phyloP scores from a whole-genome alignment of 2,329 filamentous ascomycete genomes.

The Elsinoe fawcettii region DNA sequence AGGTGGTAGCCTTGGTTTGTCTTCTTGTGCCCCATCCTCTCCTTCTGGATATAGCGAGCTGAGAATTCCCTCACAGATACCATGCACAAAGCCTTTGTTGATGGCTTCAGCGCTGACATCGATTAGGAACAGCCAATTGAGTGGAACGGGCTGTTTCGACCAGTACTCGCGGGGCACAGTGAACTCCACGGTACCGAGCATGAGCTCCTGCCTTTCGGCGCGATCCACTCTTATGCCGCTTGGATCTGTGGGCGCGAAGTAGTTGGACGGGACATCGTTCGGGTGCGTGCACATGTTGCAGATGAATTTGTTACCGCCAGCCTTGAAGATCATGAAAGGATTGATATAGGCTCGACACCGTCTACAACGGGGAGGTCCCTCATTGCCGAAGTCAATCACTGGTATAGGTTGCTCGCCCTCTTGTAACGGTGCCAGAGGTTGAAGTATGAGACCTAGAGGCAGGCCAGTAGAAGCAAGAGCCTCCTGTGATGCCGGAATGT shows the following conservation, averaged over 20 bases:
- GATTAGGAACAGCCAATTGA: conserved; percentile 84
- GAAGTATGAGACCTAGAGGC: conserved; percentile 78
- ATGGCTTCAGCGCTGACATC: conserved; percentile 89
- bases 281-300: conserved; percentile 98
- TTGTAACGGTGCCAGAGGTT: conserved; percentile 76
- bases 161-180: conserved; percentile 98
- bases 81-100: conserved; percentile 83
- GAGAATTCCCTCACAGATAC: conserved; percentile 82
- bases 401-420: conserved; percentile 81
- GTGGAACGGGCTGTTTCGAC: conserved; percentile 83
- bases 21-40: conserved; percentile 45
- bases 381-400: conserved; percentile 88
- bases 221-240: conserved; percentile 82
- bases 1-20: conserved; percentile 50
- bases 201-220: conserved; percentile 80
- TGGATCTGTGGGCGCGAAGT: conserved; percentile 85
- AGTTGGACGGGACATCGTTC: conserved; percentile 86
- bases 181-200: conserved; percentile 89
- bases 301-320: conserved; percentile 90
- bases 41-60: conserved; percentile 72
- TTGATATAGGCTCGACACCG: conserved; percentile 96
- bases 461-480: conserved; percentile 71
- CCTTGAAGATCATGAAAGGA: conserved; percentile 95
- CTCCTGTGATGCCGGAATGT: conserved; percentile 76
- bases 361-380: conserved; percentile 81